Conservation (phyloP, 2,329 filamentous ascomycete genomes). For the Aureobasidium sp. region DNA sequence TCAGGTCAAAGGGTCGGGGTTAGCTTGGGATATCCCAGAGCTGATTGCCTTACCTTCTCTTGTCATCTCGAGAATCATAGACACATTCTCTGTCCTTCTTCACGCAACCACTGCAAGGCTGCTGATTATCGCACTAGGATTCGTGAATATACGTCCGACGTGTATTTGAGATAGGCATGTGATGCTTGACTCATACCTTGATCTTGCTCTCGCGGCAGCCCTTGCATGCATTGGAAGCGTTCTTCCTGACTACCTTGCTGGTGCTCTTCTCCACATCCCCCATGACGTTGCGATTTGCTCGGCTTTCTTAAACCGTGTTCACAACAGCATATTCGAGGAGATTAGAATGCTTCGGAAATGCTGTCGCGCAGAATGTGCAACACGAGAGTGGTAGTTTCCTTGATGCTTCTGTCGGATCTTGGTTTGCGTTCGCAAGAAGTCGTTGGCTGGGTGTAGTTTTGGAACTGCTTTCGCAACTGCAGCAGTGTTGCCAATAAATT, state of each 20-base stretch:
- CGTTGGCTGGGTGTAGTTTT: not conserved
- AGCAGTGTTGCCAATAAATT: not conserved
- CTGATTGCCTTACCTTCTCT: slow-evolving; percentile 22
- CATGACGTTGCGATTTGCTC: not conserved
- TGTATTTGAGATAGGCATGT: not conserved
- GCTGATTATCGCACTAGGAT: slow-evolving; percentile 18
- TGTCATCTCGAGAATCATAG: slow-evolving; percentile 26
- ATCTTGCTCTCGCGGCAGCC: slow-evolving; percentile 20
- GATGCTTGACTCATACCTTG: slow-evolving; percentile 12
- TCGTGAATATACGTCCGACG: not conserved
- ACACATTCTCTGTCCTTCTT: slow-evolving; percentile 23
- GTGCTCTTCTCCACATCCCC: not conserved
- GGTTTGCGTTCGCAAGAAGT: not conserved
- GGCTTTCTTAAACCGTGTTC: not conserved
- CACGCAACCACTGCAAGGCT: slow-evolving; percentile 21
- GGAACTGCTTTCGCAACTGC: not conserved
- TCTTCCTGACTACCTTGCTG: slow-evolving; percentile 14
- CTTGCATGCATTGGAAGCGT: slow-evolving; percentile 21
- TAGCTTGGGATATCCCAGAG: not conserved
- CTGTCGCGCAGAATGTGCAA: not conserved
- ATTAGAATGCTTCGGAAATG: not conserved
- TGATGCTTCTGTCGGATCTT: not conserved
- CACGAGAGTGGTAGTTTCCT: not conserved
- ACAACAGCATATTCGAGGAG: not conserved
- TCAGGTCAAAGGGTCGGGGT: too few species aligned